Conservation (phyloP, 78 protist species). For the Isochrysis galbana region DNA sequence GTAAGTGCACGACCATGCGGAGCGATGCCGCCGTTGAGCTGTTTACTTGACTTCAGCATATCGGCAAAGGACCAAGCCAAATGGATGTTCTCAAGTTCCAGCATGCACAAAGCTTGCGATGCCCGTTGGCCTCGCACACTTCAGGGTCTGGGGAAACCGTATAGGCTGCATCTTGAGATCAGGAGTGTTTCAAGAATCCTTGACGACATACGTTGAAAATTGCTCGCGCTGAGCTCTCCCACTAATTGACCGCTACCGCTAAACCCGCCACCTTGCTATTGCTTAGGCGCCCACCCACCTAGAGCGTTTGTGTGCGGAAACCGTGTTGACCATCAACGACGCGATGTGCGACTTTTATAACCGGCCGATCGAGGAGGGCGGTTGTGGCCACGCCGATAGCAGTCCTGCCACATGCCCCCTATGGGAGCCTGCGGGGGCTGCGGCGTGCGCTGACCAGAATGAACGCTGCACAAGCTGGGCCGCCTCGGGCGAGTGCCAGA, state of each 20-base stretch:
- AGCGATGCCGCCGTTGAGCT: not conserved
- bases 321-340: not conserved
- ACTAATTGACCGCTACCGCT: no score
- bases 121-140: no score
- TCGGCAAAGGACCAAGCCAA: no score
- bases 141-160: not conserved
- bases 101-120: no score
- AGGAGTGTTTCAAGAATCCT: no score
- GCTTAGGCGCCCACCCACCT: no score
- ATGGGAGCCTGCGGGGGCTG: not conserved
- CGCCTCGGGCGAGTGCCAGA: not conserved
- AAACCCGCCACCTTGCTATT: no score
- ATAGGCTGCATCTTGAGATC: not conserved
- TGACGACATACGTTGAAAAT: no score
- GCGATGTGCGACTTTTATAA: slow-evolving; percentile 17
- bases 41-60: no score
- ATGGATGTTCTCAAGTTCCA: no score
- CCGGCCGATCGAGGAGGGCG: not conserved
- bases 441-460: not conserved
- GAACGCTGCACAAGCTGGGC: not conserved
- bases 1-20: not conserved
- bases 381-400: not conserved
- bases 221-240: no score
- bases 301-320: slow-evolving; percentile 6
- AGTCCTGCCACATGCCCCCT: not conserved